Evolutionary conservation across 768 basidiomycete genomes (phyloP).

Genomic region (Tulasnella sp.): DNA sequence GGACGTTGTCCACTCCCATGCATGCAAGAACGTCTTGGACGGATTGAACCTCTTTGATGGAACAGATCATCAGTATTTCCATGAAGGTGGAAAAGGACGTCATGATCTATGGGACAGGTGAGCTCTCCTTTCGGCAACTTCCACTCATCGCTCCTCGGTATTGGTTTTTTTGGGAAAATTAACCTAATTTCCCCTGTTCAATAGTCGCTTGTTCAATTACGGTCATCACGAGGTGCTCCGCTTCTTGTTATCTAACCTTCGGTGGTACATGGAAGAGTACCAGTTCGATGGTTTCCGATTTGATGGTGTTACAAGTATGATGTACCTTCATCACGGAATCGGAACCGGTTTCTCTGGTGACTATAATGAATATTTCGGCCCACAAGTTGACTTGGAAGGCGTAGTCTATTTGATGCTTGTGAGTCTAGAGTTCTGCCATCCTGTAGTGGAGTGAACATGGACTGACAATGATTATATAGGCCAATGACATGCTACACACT

Average conservation of each 20-base stretch:
- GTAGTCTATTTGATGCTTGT: constrained; percentile 97
- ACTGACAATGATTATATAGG: constrained; percentile 35
- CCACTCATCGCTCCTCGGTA: background rate
- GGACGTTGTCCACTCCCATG: constrained; percentile 96
- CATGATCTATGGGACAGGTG: constrained; percentile 92
- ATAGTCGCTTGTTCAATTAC: constrained; percentile 86
- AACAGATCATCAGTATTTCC: constrained; percentile 95
- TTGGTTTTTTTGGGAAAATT: background rate
- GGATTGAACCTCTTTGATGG: constrained; percentile 95
- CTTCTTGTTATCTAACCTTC: constrained; percentile 87
- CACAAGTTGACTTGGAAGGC: constrained; percentile 69
- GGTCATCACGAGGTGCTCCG: constrained; percentile 85
- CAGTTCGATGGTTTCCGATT: constrained; percentile 96
- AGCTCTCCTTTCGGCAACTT: constrained; percentile 1
- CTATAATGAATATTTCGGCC: constrained; percentile 96
- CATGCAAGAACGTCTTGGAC: constrained; percentile 93
- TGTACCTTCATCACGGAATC: constrained; percentile 97
- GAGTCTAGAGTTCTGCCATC: constrained; percentile 28
- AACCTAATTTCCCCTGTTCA: background rate
- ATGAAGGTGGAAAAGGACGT: constrained; percentile 75
- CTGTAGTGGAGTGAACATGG: background rate
- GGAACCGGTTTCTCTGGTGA: constrained; percentile 95
- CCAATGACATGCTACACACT: constrained; percentile 77
- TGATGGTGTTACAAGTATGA: constrained; percentile 98
- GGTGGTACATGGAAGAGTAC: constrained; percentile 93